Percentiles rank a stretch among this genome's conserved stretches.
Evolutionary conservation across 305 asterid species (phyloP).

Genomic region (Plantago lanceolata): DNA sequence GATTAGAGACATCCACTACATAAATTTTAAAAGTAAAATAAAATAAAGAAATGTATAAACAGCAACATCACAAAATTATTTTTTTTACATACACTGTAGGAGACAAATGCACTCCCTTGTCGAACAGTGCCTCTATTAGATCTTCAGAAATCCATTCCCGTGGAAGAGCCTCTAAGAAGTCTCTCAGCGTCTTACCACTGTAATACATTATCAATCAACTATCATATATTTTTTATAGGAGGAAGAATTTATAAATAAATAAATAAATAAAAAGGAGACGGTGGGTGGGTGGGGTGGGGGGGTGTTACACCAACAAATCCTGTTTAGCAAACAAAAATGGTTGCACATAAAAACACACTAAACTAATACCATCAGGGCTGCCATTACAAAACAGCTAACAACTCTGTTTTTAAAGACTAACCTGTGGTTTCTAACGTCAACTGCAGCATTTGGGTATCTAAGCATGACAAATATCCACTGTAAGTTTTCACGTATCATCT

Average conservation of each 20-base stretch:
- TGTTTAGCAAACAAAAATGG: constrained; percentile 14
- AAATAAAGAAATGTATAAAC: constrained; percentile 12
- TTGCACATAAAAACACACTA: constrained; percentile 18
- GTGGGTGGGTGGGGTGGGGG: background rate
- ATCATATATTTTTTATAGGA: constrained; percentile 9
- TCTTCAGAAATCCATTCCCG: constrained; percentile 99
- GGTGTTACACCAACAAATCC: background rate
- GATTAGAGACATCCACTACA: constrained; percentile 17
- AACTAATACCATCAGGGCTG: constrained; percentile 2
- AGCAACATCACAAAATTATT: constrained; percentile 18
- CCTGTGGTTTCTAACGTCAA: constrained; percentile 94
- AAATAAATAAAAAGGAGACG: background rate
- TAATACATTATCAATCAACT: constrained; percentile 28
- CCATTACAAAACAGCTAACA: constrained; percentile 21
- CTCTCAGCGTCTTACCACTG: constrained; percentile 87
- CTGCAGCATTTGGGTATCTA: constrained; percentile 75
- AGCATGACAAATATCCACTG: constrained; percentile 87
- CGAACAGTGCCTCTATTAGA: constrained; percentile 67
- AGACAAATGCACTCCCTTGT: constrained; percentile 74
- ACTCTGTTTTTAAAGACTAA: constrained; percentile 34
- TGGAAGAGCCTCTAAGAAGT: constrained; percentile 91
- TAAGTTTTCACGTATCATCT: constrained; percentile 95
- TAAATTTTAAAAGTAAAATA: constrained; percentile 17
- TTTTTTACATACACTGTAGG: constrained; percentile 57
- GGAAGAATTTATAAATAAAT: too few species aligned